These are phyloP conservation scores for Leccinum pachyderme DNA, from an alignment of 1,284 basidiomycete genomes.

Conservation along the genomic window DNA sequence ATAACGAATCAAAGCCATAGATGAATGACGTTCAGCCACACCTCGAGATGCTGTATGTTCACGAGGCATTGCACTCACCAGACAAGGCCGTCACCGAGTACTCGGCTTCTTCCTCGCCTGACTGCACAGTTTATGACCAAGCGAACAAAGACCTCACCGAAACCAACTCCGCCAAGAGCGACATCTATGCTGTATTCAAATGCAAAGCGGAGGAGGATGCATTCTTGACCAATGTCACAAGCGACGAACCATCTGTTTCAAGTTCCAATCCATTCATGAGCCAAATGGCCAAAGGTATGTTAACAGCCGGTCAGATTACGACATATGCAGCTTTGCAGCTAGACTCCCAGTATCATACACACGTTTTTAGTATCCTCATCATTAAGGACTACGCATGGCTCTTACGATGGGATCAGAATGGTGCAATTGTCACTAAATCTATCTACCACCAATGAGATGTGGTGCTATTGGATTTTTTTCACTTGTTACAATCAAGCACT, in stretches of 20 bases:
- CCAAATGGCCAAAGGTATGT: not conserved
- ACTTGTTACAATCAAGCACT: not conserved
- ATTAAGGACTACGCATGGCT: not conserved
- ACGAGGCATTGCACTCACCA: not conserved
- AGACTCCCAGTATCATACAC: not conserved
- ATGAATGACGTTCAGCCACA: not conserved
- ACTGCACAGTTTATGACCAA: not conserved
- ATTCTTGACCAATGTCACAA: not conserved
- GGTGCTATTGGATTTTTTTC: not conserved
- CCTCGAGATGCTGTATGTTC: not conserved
- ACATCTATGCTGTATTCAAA: not conserved
- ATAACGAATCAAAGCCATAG: not conserved
- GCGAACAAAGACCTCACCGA: not conserved
- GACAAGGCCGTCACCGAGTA: not conserved
- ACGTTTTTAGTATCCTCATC: not conserved
- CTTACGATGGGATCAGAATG: not conserved
- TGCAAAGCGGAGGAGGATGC: not conserved
- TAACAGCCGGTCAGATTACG: not conserved
- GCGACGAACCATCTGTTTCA: not conserved
- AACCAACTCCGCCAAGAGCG: not conserved
- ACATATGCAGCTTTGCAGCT: not conserved
- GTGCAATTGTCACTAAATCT: not conserved
- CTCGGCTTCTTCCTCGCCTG: not conserved
- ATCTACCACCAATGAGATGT: not conserved
- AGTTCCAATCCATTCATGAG: not conserved